These are phyloP conservation scores for Cladobotryum mycophilum DNA, from an alignment of 2,329 filamentous ascomycete species.

Conservation along the genomic window DNA sequence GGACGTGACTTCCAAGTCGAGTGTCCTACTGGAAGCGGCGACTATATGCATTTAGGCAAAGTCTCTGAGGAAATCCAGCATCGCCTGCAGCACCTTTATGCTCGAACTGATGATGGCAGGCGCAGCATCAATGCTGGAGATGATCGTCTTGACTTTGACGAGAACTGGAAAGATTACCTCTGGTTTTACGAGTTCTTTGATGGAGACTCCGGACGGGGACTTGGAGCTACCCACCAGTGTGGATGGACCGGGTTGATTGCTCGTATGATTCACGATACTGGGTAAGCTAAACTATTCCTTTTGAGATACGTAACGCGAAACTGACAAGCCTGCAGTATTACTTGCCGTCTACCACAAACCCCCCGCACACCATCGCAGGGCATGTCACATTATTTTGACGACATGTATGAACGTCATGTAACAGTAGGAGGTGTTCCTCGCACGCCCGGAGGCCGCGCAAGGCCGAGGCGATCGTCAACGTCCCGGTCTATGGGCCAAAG, in stretches of 20 bases:
- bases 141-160: slow-evolving; percentile 82
- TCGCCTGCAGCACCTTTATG: slow-evolving; percentile 85
- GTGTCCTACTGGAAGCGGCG: slow-evolving; percentile 87
- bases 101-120: slow-evolving; percentile 74
- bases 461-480: slow-evolving; percentile 69
- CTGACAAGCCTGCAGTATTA: slow-evolving; percentile 54
- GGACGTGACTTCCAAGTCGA: slow-evolving; percentile 83
- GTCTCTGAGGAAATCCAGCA: slow-evolving; percentile 95
- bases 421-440: slow-evolving; percentile 29
- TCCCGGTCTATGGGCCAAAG: slow-evolving; percentile 76
- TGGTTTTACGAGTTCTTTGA: slow-evolving; percentile 99
- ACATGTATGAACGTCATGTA: slow-evolving; percentile 57
- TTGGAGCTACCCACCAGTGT: slow-evolving; percentile 90
- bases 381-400: slow-evolving; percentile 93
- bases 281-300: slow-evolving; percentile 51
- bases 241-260: slow-evolving; percentile 95
- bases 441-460: slow-evolving; percentile 24
- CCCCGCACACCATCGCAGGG: slow-evolving; percentile 78
- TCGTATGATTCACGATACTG: slow-evolving; percentile 95
- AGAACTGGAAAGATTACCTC: slow-evolving; percentile 75
- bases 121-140: slow-evolving; percentile 83
- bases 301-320: background rate
- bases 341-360: slow-evolving; percentile 86
- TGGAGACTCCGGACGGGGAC: slow-evolving; percentile 79
- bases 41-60: slow-evolving; percentile 92